phyloP scores from a whole-genome alignment of 192 early-diverging fungal genomes.

The Linnemannia zychae region DNA sequence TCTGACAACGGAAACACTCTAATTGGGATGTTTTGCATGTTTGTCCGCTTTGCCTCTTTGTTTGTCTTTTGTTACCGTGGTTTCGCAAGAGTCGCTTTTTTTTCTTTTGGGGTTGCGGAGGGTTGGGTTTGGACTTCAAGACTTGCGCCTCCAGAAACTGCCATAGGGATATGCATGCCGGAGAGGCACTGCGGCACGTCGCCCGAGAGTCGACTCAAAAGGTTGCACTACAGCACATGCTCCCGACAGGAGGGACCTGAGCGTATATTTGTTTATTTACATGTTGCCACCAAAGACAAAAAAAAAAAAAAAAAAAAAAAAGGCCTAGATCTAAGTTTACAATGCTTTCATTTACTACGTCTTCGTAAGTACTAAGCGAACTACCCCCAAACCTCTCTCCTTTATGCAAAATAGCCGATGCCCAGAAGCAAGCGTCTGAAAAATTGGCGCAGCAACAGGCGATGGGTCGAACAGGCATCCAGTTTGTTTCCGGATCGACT shows the following conservation, averaged over 20 bases:
- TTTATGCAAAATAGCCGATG: constrained; percentile 38
- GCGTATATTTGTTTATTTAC: neutral
- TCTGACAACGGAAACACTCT: constrained; percentile 12
- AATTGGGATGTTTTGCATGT: constrained; percentile 12
- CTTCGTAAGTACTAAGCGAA: neutral
- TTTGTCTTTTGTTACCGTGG: neutral
- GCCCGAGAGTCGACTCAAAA: neutral
- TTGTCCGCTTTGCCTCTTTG: neutral
- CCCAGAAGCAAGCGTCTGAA: constrained; percentile 58
- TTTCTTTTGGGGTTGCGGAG: neutral
- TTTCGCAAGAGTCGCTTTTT: no score
- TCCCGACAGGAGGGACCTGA: neutral
- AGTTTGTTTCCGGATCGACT: constrained; percentile 38
- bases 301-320: neutral
- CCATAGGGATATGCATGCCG: neutral
- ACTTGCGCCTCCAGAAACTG: neutral
- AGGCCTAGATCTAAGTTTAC: neutral
- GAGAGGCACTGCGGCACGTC: neutral
- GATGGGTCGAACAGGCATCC: constrained; percentile 25
- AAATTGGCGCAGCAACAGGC: constrained; percentile 55
- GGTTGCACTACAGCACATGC: neutral
- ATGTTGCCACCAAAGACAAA: neutral
- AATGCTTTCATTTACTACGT: neutral
- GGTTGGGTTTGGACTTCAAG: neutral
- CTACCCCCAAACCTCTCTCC: neutral